Evolutionary conservation across 371 early-diverging fungal species (phyloP).

Genomic region (Lichtheimia hyalospora): DNA sequence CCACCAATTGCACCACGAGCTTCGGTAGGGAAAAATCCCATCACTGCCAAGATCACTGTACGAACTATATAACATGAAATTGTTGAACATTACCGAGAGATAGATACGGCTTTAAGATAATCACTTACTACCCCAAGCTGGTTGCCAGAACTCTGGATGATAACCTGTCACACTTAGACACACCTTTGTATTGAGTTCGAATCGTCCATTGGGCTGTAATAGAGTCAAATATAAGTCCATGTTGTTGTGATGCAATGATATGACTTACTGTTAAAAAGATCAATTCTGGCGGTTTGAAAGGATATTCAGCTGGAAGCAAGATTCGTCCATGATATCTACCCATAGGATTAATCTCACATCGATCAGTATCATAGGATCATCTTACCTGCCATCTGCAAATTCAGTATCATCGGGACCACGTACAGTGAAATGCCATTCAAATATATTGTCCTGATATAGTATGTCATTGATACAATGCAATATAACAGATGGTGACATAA

Average conservation of each 20-base stretch:
- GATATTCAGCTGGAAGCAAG: conserved; percentile 85
- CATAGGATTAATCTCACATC: background rate
- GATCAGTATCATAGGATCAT: background rate
- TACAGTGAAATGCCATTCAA: conserved; percentile 95
- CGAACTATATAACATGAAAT: conserved; percentile 49
- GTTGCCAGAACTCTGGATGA: conserved; percentile 95
- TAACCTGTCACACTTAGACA: conserved; percentile 91
- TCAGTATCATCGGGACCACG: conserved; percentile 86
- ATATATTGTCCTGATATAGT: conserved; percentile 66
- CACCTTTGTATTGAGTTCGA: conserved; percentile 88
- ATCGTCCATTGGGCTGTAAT: conserved; percentile 81
- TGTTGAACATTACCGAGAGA: conserved; percentile 4
- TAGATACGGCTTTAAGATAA: background rate
- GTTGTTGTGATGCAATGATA: too few relatives aligned
- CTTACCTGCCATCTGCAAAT: conserved; percentile 80
- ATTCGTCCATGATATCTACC: conserved; percentile 76
- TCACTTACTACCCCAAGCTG: conserved; percentile 85
- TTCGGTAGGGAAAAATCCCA: conserved; percentile 73
- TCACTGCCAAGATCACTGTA: conserved; percentile 84
- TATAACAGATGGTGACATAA: background rate
- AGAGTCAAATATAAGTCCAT: too few relatives aligned
- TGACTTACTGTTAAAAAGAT: conserved; percentile 78
- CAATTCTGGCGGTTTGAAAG: conserved; percentile 92
- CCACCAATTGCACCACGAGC: conserved; percentile 88
- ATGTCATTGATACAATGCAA: background rate